Base-by-base conservation (phyloP, 352 stramenopile species). In the Globisporangium viniferum region DNA sequence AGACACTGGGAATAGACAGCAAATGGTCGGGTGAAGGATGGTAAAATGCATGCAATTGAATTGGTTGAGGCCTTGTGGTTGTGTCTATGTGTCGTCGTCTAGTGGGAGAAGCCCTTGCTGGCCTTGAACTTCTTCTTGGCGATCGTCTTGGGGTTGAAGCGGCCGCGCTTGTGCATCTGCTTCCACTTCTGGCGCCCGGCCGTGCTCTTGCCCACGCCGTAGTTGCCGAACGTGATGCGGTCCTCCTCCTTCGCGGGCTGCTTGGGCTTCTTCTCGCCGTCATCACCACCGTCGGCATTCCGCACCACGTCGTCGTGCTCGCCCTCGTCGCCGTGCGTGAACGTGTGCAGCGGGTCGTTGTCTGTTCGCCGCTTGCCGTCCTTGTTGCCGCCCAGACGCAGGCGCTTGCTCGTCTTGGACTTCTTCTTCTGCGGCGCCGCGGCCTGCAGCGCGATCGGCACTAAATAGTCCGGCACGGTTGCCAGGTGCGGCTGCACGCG, bases 331-430 rank as follows among this genome's bases (percentile, higher is more conserved):
- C 75, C 75, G 59, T 86, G 80, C 41, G 81, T 84, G 62, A 98
- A 99, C 59, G 91, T 97, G 80, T 99, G 97, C 57, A 99, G 84
- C 35, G 97, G 97, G 76, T 99, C 97, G 74, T 99, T 99, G 70
- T 98, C 90, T 61, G 89, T 98, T 55, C 91, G 84, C 33, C 91
- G 81, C 77, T 94, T 91, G 69, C 75, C 78, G 73, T 90, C 79
- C 64, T 89, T 81, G 54, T 75, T 78, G 15, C 41, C 41, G 15
- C 41, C 41, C 33, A 61, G 56, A n/a, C 81, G 80, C 46, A 88
- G 74, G 14, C 82, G 78, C 70, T 86, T 90, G 68, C 83, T 91
- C 75, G 82, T 92, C 70, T 97, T 96, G n/a, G 73, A 73, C 57
- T 92, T 94, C 73, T 88, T 91, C 61, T 90, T 88, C 70, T 78